Evolutionary conservation across 2,329 filamentous ascomycete species (phyloP), one percentile per base, ranked within the genome.

Genomic region (Colletotrichum truncatum): DNA sequence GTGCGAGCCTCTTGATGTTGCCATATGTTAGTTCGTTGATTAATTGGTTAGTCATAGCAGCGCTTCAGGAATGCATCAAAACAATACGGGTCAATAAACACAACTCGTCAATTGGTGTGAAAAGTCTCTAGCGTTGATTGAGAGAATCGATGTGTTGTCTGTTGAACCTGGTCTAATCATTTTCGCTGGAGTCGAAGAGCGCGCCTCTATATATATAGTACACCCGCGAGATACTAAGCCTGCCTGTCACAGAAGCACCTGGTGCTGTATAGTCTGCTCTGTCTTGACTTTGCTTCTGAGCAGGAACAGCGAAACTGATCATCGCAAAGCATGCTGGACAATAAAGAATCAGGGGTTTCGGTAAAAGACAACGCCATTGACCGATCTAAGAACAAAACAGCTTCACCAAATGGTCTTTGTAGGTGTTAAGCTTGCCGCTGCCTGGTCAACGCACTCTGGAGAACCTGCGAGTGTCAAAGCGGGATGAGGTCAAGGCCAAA

Each of bases 1-100:
- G 64, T 1, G 79, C 78, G 18, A 83, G 72, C 38, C 73, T 70
- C 30, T 68, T 56, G 39, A 82, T 70, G 8, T 73, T 70, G 11
- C 25, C n/a, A 10, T 63, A 34, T 6, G 71, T 64, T 9, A 77
- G 53, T 16, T 72, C 69, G 30, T 58, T 36, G 14, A 70, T 63
- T 23, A 66, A 56, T 14, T 56, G 30, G 38, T 53, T 43, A 18
- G 51, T 26, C 67, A 67, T 67, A 45, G 2, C 25, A 3, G 21
- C 9, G 30, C 34, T 26, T 23, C 8, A n/a, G 28, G 4, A 21
- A 34, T 46, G 26, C 21, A n/a, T n/a, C n/a, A n/a, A n/a, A n/a
- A n/a, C n/a, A n/a, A n/a, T n/a, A n/a, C n/a, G n/a, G n/a, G n/a
- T n/a, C n/a, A n/a, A n/a, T n/a, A n/a, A n/a, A n/a, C n/a, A n/a